Percentiles rank a stretch among this genome's conserved stretches.
Conservation (phyloP, 2,329 filamentous ascomycete genomes). For the Polychaeton citri region DNA sequence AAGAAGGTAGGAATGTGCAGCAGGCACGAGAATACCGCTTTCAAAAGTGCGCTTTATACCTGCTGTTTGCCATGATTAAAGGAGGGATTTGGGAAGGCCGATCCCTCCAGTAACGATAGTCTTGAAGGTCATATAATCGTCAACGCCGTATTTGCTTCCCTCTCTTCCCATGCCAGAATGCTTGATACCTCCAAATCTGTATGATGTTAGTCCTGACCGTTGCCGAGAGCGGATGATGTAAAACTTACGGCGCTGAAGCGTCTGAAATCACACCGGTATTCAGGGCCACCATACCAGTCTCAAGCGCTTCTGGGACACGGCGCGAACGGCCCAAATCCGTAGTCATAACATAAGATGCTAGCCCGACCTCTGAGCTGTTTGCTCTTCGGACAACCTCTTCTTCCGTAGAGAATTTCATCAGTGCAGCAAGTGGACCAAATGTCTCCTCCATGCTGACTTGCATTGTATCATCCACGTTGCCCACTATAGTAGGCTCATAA, state of each 20-base stretch:
- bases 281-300: constrained; percentile 67
- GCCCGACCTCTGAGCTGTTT: constrained; percentile 18
- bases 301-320: constrained; percentile 35
- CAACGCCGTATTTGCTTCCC: constrained; percentile 30
- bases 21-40: too few relatives aligned
- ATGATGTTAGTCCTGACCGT: too few relatives aligned
- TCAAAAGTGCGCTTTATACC: too few relatives aligned
- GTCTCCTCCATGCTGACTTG: constrained; percentile 12
- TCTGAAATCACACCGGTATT: constrained; percentile 32
- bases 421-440: constrained; percentile 18
- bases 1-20: too few relatives aligned
- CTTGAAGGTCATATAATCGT: constrained; percentile 29
- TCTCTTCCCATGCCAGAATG: constrained; percentile 33
- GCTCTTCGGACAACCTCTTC: constrained; percentile 20
- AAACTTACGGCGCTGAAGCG: constrained; percentile 14
- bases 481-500: background rate
- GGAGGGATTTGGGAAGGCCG: too few relatives aligned
- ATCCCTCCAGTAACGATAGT: constrained; percentile 16
- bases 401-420: constrained; percentile 16
- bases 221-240: too few relatives aligned
- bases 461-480: background rate
- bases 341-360: constrained; percentile 18
- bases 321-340: constrained; percentile 8
- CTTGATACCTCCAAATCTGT: constrained; percentile 28
- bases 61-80: too few relatives aligned